phyloP scores from a whole-genome alignment of 2,329 filamentous ascomycete genomes.

The Malbranchea cinnamomea region DNA sequence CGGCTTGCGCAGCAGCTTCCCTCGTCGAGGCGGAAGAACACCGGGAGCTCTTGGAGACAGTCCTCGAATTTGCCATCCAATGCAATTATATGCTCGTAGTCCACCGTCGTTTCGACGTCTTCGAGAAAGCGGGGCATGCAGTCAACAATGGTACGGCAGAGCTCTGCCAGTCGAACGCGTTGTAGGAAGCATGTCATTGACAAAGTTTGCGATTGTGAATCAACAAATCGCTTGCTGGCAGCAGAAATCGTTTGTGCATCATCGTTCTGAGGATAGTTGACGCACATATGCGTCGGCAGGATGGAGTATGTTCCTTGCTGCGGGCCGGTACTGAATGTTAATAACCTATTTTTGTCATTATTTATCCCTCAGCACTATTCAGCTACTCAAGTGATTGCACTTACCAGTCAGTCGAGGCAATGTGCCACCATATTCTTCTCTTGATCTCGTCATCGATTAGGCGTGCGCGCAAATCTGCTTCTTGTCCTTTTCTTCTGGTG shows the following conservation, averaged over 20 bases:
- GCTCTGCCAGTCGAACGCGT: constrained; percentile 26
- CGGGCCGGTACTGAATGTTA: constrained; percentile 27
- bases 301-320: constrained; percentile 31
- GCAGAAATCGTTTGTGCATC: constrained; percentile 5
- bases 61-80: constrained; percentile 22
- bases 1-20: constrained; percentile 15
- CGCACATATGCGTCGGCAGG: constrained; percentile 27
- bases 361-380: constrained; percentile 1
- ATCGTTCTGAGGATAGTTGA: constrained; percentile 28
- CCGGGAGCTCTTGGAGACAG: constrained; percentile 18
- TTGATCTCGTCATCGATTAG: too few species aligned
- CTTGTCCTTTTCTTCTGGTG: too few species aligned
- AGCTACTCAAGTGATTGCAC: not conserved
- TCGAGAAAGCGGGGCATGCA: constrained; percentile 15
- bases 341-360: constrained; percentile 16
- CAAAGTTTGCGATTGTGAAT: too few species aligned
- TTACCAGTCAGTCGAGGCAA: constrained; percentile 30
- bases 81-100: constrained; percentile 24
- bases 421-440: constrained; percentile 31
- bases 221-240: too few species aligned
- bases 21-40: constrained; percentile 24
- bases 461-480: too few species aligned
- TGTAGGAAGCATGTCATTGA: constrained; percentile 32
- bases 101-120: constrained; percentile 15
- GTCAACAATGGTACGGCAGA: constrained; percentile 29